Evolutionary conservation across 768 basidiomycete species (phyloP), one percentile per base, ranked within the genome.

Genomic region (Kwoniella pini): DNA sequence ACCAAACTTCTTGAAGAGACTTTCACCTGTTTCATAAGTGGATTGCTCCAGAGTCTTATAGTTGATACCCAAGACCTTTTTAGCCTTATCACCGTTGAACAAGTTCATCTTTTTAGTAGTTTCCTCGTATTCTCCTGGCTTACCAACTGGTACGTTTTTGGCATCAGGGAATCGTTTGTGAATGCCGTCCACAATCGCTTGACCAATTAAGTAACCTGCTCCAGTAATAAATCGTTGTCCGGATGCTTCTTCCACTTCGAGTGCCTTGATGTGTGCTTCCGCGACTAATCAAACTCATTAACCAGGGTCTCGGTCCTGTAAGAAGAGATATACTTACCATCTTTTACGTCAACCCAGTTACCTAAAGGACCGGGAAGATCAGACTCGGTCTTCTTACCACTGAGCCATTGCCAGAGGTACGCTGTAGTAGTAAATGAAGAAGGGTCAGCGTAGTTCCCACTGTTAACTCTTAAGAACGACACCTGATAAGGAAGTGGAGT

Each of bases 161-260:
- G 57, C 13, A 24, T 68, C 68, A 22, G 75, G 75, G 66, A 58
- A 58, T 26, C 27, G 26, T 27, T 40, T 51, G 36, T 49, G 46
- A 48, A 58, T 46, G 13, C 73, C 68, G 45, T 63, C 59, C 43
- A 65, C 67, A 55, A 68, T 68, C 39, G 76, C 78, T 55, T 79
- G 71, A 1, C 70, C 69, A 33, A 38, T 64, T 62, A 73, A 67
- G 1, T 71, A 60, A 0, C 75, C 79, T 24, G 50, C 77, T 13
- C 75, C 76, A 40, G 84, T 62, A 67, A 88, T 81, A 68, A 88
- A 82, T 28, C 88, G 79, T 55, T 88, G 80, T 1, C 84, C 84
- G 1, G 81, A 83, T 0, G 86, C 87, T 3, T 79, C 81, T 28
- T 81, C 78, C 52, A 81, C 82, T 56, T 81, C 80, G 17, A 89